Evolutionary conservation across 2,329 filamentous ascomycete genomes (phyloP), one percentile per base, ranked within the genome.

Genomic region (Neobulgaria alba): DNA sequence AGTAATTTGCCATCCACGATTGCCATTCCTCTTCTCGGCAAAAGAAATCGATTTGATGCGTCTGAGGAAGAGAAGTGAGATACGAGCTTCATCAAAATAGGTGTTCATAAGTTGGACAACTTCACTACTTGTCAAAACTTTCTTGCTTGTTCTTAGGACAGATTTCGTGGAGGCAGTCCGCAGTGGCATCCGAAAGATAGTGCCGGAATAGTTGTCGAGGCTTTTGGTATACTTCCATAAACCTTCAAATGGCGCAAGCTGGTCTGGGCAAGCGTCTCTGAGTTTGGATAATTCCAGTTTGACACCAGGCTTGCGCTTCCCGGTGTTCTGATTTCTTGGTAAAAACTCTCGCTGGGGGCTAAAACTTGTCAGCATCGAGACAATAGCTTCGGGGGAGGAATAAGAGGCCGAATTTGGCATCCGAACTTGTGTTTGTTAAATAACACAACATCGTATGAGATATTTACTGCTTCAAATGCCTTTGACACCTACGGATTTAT

Each of bases 111-210:
- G 39, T 9, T 29, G n/a, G 5, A n/a, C 18, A 5, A 41, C 41
- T 18, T 40, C 26, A 12, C 21, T 21, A 9, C 15, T 10, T 10
- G 41, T 33, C 3, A 53, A 9, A n/a, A 36, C 16, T 33, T 9
- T 33, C n/a, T 44, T 38, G 16, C 30, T 46, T 4, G 32, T 35
- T 19, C 34, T 48, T 8, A 52, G 29, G 1, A 8, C 34, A 4
- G 45, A 47, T 14, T 38, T 30, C 1, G 36, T 23, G 3, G 20
- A 17, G n/a, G 17, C 12, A 14, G 29, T 15, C 7, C 50, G 45
- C 4, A 57, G 39, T 10, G 55, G 53, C 35, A 57, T 56, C 2
- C 55, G 50, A 29, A 57, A 57, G 8, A 57, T 57, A 3, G 54
- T 57, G 4, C 54, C 51, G 3, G 39, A 29, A 29, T 48, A 57